Evolutionary conservation across 2,329 filamentous ascomycete genomes (phyloP).

Genomic region (Penicillium hesseltinei): DNA sequence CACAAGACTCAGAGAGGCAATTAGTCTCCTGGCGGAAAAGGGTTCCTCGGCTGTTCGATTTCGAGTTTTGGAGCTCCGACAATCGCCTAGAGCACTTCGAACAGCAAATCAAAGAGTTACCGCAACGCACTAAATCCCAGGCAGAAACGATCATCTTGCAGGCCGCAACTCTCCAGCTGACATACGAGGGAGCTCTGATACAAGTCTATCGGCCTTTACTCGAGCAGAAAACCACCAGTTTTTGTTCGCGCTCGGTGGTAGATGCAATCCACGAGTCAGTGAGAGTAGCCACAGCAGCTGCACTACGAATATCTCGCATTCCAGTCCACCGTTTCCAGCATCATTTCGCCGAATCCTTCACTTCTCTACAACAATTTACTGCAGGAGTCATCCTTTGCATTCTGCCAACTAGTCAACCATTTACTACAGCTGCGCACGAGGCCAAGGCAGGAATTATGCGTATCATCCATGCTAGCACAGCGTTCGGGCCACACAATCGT

Average conservation of each 20-base stretch:
- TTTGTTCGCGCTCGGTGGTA: slow-evolving; percentile 4
- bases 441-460: slow-evolving; percentile 31
- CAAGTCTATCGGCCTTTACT: slow-evolving; percentile 26
- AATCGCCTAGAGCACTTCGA: slow-evolving; percentile 2
- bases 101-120: background rate
- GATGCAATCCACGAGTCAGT: slow-evolving; percentile 12
- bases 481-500: slow-evolving; percentile 22
- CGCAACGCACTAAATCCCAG: background rate
- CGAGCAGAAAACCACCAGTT: slow-evolving; percentile 15
- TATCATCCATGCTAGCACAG: slow-evolving; percentile 28
- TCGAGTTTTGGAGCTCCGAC: slow-evolving; percentile 6
- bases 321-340: slow-evolving; percentile 27
- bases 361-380: slow-evolving; percentile 22
- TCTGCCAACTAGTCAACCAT: slow-evolving; percentile 28
- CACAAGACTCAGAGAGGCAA: slow-evolving; percentile 6
- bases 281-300: slow-evolving; percentile 24
- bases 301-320: slow-evolving; percentile 30
- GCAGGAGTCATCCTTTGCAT: slow-evolving; percentile 31
- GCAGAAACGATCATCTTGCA: slow-evolving; percentile 18
- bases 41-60: slow-evolving; percentile 7
- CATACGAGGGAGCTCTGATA: slow-evolving; percentile 27
- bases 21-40: background rate
- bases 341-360: slow-evolving; percentile 26
- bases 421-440: slow-evolving; percentile 28
- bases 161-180: slow-evolving; percentile 22